A percentile compares a stretch with the other conserved stretches of the same genome.
Evolutionary conservation across 106 monocot genomes (phyloP).

Genomic region (Xerophyta viscosa): DNA sequence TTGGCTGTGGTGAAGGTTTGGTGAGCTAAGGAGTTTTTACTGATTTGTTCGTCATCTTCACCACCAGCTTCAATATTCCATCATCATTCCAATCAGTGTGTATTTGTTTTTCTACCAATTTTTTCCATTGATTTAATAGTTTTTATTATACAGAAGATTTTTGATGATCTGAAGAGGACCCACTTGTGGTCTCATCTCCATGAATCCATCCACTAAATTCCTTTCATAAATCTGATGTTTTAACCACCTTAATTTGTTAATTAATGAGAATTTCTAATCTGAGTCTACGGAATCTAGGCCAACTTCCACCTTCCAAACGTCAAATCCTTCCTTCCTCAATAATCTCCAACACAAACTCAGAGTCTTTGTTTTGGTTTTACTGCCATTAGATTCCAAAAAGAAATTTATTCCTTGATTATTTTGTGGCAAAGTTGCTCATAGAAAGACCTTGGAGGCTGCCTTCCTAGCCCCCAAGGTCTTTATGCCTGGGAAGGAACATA

Average conservation of each 20-base stretch:
- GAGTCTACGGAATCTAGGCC: too few relatives aligned
- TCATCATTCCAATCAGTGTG: too few relatives aligned
- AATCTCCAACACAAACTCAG: neutral
- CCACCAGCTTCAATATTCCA: constrained; percentile 1
- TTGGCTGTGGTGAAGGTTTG: constrained; percentile 14
- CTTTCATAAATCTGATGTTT: too few relatives aligned
- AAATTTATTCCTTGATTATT: neutral
- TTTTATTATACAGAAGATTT: too few relatives aligned
- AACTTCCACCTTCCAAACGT: neutral
- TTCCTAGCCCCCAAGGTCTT: neutral
- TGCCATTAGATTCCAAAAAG: neutral
- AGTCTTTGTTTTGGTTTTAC: neutral
- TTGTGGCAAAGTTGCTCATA: neutral
- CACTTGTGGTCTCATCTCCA: too few relatives aligned
- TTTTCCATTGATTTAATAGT: too few relatives aligned
- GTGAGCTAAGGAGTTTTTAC: constrained; percentile 7
- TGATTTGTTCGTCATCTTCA: constrained; percentile 16
- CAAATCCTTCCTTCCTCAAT: neutral
- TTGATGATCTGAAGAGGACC: too few relatives aligned
- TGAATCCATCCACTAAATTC: too few relatives aligned
- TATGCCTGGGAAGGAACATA: neutral
- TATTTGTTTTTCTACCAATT: too few relatives aligned
- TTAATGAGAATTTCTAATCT: too few relatives aligned
- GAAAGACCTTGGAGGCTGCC: neutral
- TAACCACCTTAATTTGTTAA: too few relatives aligned